A percentile compares a stretch with the other conserved stretches of the same genome.
Conservation (phyloP, 495 filamentous ascomycete species). For the Tuber melanosporum region DNA sequence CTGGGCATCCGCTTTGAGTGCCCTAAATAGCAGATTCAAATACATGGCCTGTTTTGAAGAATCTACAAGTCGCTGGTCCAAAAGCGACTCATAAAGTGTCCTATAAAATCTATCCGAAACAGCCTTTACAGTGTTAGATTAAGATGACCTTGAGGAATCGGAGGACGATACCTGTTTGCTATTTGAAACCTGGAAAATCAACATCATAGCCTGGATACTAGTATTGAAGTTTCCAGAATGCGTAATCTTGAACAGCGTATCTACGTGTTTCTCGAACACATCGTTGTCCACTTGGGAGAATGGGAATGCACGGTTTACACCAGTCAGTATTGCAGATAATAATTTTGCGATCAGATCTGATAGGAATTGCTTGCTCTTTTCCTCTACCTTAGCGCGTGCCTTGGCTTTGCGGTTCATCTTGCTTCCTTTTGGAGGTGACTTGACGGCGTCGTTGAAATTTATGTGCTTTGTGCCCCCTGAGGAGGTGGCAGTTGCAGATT, state of each 20-base stretch:
- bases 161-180: constrained; percentile 57
- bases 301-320: constrained; percentile 91
- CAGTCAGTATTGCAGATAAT: constrained; percentile 80
- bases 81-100: constrained; percentile 86
- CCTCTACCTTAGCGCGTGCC: constrained; percentile 45
- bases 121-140: constrained; percentile 33
- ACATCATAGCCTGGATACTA: constrained; percentile 87
- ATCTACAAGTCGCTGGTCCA: constrained; percentile 77
- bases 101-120: constrained; percentile 86
- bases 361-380: constrained; percentile 53
- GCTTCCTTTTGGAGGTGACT: constrained; percentile 23
- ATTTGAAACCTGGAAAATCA: constrained; percentile 84
- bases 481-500: background rate
- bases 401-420: constrained; percentile 41
- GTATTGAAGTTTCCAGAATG: constrained; percentile 99
- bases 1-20: constrained; percentile 78
- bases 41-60: constrained; percentile 95
- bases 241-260: constrained; percentile 88
- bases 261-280: constrained; percentile 59
- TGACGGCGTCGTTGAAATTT: constrained; percentile 34
- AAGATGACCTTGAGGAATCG: background rate
- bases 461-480: constrained; percentile 16
- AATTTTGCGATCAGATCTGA: constrained; percentile 80
- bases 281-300: constrained; percentile 72
- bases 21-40: constrained; percentile 80